These are phyloP conservation scores for Evernia prunastri DNA, from an alignment of 495 filamentous ascomycete species.

Conservation along the genomic window DNA sequence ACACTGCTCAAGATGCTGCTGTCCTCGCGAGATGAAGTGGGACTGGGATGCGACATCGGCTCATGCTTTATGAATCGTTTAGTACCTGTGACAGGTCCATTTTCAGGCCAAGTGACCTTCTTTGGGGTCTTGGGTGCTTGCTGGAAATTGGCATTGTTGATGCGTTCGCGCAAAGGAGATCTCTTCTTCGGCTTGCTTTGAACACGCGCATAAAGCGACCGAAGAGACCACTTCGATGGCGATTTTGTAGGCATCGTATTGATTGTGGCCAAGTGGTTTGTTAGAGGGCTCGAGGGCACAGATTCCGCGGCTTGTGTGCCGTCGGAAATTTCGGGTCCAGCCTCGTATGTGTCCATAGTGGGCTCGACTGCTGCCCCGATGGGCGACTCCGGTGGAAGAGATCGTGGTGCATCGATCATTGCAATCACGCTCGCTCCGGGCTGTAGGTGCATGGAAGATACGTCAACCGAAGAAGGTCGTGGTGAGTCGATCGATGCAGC, in stretches of 20 bases:
- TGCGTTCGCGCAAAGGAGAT: neutral
- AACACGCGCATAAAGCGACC: neutral
- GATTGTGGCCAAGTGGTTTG: neutral
- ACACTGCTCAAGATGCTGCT: slow-evolving; percentile 2
- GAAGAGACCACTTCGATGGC: neutral
- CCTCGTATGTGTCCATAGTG: neutral
- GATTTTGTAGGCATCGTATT: neutral
- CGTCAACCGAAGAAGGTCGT: neutral
- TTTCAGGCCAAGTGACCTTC: neutral
- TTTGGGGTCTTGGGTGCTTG: neutral
- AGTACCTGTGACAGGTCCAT: neutral
- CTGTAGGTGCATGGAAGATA: neutral
- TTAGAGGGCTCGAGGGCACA: neutral
- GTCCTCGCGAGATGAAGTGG: slow-evolving; percentile 1
- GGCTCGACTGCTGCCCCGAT: neutral
- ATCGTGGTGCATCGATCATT: neutral
- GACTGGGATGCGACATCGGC: neutral
- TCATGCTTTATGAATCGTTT: neutral
- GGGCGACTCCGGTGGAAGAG: neutral
- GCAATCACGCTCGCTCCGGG: neutral
- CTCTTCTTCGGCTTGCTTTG: neutral
- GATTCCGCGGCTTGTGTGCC: neutral
- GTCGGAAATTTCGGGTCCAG: neutral
- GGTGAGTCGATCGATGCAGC: neutral
- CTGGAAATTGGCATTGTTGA: neutral